Evolutionary conservation across 1,284 basidiomycete genomes (phyloP), one percentile per base, ranked within the genome.

Genomic region (Austroboletus novae-zelandiae): DNA sequence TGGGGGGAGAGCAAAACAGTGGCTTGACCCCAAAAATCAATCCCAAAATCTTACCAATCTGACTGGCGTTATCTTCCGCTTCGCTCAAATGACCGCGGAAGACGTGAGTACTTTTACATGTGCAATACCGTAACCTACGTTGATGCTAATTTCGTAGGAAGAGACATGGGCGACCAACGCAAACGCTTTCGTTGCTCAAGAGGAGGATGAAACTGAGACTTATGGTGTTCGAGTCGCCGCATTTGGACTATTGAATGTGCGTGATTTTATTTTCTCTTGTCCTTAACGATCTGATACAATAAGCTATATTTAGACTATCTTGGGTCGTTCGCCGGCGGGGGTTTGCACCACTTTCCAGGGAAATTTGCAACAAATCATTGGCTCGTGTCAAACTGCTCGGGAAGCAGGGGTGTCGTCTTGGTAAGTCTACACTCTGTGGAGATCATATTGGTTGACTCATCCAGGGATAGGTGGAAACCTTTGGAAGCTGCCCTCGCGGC

Each of bases 131-230:
- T 17, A 17, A 39, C 35, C 25, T 30, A 9, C 20, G 10, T 40
- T 58, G 47, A 57, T n/a, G 13, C 34, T 46, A 31, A 7, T 46
- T 30, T 8, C 15, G 8, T 45, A 95, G 89, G 94, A 95, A 66
- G 93, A 95, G 45, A 88, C 84, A 36, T 98, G 96, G 95, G 81
- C 82, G 5, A 83, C 76, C 48, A 90, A 98, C 61, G 84, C 91
- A 1, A 96, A 97, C 58, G 84, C 89, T 3, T 98, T 98, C 65
- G 86, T 98, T 23, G 88, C 89, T 20, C 93, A 98, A 61, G 95
- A 98, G 63, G 93, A 98, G 55, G 96, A 98, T 59, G 94, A 97
- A 57, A 86, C 86, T 1, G 80, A 90, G 45, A 68, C 78, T 0
- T 95, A 93, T 65, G 90, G 89, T 54, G 79, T 94, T 40, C 82